phyloP scores from a whole-genome alignment of 2,329 filamentous ascomycete genomes.

The Coleophoma crateriformis region DNA sequence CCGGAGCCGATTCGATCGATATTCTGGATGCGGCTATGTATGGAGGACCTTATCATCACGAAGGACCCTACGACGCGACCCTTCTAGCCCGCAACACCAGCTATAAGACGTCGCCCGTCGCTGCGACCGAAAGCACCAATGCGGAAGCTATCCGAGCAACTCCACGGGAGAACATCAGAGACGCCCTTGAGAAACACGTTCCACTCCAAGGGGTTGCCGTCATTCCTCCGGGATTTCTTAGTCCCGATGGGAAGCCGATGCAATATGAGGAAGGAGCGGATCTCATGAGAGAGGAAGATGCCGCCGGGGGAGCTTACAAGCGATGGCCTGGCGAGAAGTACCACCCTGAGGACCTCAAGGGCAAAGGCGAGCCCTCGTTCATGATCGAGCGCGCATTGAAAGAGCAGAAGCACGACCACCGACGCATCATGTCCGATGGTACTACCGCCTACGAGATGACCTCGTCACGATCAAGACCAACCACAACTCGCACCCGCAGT shows the following conservation, averaged over 20 bases:
- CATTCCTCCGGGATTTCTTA: constrained; percentile 67
- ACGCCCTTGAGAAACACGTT: constrained; percentile 66
- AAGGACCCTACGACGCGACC: constrained; percentile 84
- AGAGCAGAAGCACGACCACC: constrained; percentile 36
- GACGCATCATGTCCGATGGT: constrained; percentile 19
- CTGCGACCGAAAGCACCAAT: constrained; percentile 69
- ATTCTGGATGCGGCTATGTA: constrained; percentile 61
- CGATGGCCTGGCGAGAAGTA: constrained; percentile 70
- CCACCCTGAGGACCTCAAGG: constrained; percentile 71
- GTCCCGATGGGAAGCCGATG: constrained; percentile 65
- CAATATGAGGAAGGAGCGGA: constrained; percentile 82
- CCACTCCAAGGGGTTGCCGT: constrained; percentile 76
- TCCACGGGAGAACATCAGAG: constrained; percentile 68
- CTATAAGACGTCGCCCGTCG: constrained; percentile 61
- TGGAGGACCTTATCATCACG: constrained; percentile 73
- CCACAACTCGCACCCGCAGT: constrained; percentile 36
- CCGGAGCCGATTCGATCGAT: constrained; percentile 75
- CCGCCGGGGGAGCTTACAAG: constrained; percentile 69
- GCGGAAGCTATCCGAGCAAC: constrained; percentile 75
- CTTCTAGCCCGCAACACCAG: constrained; percentile 65
- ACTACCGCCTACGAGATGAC: constrained; percentile 45
- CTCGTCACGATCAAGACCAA: constrained; percentile 18
- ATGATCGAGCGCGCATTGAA: constrained; percentile 64
- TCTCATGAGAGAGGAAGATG: constrained; percentile 69
- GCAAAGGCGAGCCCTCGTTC: constrained; percentile 74